phyloP scores from a whole-genome alignment of 495 filamentous ascomycete species.

The Hypoxylon perforatum region DNA sequence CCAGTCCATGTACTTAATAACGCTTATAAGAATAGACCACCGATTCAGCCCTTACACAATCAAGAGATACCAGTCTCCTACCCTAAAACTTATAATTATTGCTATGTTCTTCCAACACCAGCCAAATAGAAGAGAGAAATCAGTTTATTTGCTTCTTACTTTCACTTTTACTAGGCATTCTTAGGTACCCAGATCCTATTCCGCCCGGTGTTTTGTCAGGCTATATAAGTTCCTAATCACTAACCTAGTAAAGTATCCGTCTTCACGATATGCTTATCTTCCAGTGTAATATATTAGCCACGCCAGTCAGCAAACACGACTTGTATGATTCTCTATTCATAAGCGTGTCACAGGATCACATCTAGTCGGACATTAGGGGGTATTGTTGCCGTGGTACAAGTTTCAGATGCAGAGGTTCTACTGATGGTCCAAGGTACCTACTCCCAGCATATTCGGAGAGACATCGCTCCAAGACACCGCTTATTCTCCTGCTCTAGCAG shows the following conservation, averaged over 20 bases:
- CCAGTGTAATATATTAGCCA: neutral
- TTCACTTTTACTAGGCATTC: too few species aligned
- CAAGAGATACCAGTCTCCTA: too few species aligned
- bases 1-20: too few species aligned
- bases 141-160: too few species aligned
- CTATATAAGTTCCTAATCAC: too few species aligned
- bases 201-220: too few species aligned
- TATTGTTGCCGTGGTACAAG: slow-evolving; percentile 16
- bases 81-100: neutral
- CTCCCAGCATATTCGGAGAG: neutral
- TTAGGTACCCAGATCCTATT: too few species aligned
- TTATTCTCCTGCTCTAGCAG: neutral
- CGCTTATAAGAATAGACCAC: too few species aligned
- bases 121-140: too few species aligned
- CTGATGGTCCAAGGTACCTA: slow-evolving; percentile 9
- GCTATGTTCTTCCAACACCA: neutral
- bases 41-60: too few species aligned
- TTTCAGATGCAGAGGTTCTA: slow-evolving; percentile 8
- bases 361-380: slow-evolving; percentile 28
- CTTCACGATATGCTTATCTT: neutral
- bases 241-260: too few species aligned
- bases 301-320: neutral
- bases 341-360: slow-evolving; percentile 10
- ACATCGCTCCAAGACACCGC: neutral
- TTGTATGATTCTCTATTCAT: slow-evolving; percentile 9